Conservation (phyloP, 768 basidiomycete species). For the Lentinula aciculospora region DNA sequence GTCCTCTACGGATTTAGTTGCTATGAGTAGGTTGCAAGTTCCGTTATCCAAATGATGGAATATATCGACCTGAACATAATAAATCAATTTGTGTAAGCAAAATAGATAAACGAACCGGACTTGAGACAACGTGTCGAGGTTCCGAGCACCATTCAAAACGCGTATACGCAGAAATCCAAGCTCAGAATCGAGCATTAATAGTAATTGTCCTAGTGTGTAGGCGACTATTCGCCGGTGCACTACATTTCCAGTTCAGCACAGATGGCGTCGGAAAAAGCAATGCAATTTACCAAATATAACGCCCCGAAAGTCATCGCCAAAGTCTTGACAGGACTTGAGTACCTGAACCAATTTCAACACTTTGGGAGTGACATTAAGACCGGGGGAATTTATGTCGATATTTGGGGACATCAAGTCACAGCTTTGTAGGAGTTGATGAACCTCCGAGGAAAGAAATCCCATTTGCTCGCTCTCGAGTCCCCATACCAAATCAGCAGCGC, state of each 20-base stretch:
- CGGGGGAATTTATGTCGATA: constrained; percentile 44
- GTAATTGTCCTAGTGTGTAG: constrained; percentile 49
- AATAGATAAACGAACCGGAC: background rate
- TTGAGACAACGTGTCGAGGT: constrained; percentile 14
- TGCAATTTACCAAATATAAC: constrained; percentile 54
- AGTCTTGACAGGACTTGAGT: constrained; percentile 46
- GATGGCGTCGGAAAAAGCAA: background rate
- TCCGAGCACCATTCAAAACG: constrained; percentile 33
- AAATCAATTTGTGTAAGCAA: background rate
- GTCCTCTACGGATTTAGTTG: constrained; percentile 55
- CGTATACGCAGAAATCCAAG: constrained; percentile 52
- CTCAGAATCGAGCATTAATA: constrained; percentile 47
- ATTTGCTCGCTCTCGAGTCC: constrained; percentile 33
- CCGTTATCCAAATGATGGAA: constrained; percentile 48
- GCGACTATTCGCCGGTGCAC: constrained; percentile 52
- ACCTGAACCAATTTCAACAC: constrained; percentile 55
- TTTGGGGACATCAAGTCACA: constrained; percentile 66
- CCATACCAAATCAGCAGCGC: constrained; percentile 70
- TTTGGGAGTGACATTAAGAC: constrained; percentile 68
- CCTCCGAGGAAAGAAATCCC: background rate
- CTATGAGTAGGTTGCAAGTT: constrained; percentile 57
- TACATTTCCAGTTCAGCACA: constrained; percentile 19
- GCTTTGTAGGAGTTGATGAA: constrained; percentile 36
- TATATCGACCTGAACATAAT: constrained; percentile 34
- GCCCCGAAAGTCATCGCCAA: constrained; percentile 57